Evolutionary conservation across 352 stramenopile species (phyloP), one percentile per base, ranked within the genome.

Genomic region (Phytopythium delawarense): DNA sequence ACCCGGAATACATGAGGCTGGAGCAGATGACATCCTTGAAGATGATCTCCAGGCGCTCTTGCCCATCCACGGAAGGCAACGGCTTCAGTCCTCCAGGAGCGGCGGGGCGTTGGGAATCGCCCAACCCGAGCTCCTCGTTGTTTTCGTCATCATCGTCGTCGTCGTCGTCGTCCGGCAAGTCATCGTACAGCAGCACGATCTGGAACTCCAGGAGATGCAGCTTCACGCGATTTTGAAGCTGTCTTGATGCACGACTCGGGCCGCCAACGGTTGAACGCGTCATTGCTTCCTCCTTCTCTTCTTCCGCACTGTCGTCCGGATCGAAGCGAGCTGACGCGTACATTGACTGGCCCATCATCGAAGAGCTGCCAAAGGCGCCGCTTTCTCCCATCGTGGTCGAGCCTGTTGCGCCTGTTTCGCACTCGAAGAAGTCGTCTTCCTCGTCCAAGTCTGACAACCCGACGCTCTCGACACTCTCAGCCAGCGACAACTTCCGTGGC

Each of bases 341-440:
- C 74, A 96, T 89, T 2, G 87, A 96, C 63, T 92, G 81, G 0
- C 70, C 71, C 78, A 96, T 86, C 57, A 79, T 62, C 63, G 64
- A 86, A 21, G 73, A 75, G 32, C 51, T 70, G 42, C 69, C 58
- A 69, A 79, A 66, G 11, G 28, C 48, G 52, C 70, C 45, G 54
- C 61, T 54, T 68, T 69, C 18, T 54, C 73, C 42, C 59, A 69
- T 48, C 74, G 65, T 48, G 52, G 88, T 71, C 56, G 81, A 66
- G 23, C 67, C 65, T 20, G 67, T 62, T 2, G 79, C 62, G 15
- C 80, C 83, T n/a, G 82, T 75, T 37, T 92, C 81, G 50, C 80
- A 91, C 35, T 96, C 87, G 34, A 93, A 96, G 65, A 94, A 92
- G 46, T 82, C 79, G 16, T 91, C 82, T 23, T 96, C 87, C 20